Evolutionary conservation across 2,329 filamentous ascomycete species (phyloP).

Genomic region (Dactylonectria macrodidyma): DNA sequence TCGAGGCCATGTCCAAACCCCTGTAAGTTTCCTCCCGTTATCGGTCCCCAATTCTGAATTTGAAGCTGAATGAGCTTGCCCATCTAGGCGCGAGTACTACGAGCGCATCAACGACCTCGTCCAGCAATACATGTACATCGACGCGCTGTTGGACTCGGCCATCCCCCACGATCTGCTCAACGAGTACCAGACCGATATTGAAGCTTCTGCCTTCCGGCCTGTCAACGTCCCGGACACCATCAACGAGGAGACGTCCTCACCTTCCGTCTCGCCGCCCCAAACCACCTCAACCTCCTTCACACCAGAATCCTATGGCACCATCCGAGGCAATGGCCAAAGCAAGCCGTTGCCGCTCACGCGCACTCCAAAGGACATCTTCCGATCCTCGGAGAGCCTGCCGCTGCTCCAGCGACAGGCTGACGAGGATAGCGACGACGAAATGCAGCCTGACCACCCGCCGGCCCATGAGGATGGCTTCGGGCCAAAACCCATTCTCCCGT

Average conservation of each 20-base stretch:
- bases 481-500: constrained; percentile 73
- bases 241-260: constrained; percentile 71
- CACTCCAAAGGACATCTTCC: constrained; percentile 90
- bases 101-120: constrained; percentile 90
- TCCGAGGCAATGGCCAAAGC: constrained; percentile 50
- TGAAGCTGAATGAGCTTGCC: constrained; percentile 19
- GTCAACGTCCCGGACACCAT: constrained; percentile 81
- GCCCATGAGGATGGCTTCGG: constrained; percentile 50
- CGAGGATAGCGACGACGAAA: constrained; percentile 59
- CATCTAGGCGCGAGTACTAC: constrained; percentile 82
- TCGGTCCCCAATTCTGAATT: background rate
- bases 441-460: constrained; percentile 38
- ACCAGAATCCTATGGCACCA: constrained; percentile 50
- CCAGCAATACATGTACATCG: constrained; percentile 94
- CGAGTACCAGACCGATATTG: constrained; percentile 80
- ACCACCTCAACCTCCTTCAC: constrained; percentile 37
- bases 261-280: constrained; percentile 51
- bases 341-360: constrained; percentile 74
- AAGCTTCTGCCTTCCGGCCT: constrained; percentile 67
- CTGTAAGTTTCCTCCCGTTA: constrained; percentile 60
- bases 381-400: constrained; percentile 78
- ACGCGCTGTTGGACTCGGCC: constrained; percentile 89
- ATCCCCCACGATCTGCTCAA: constrained; percentile 93
- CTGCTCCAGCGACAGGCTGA: constrained; percentile 67
- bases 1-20: constrained; percentile 79